Conservation (phyloP, 352 stramenopile genomes). For the Blastocystis hominis region DNA sequence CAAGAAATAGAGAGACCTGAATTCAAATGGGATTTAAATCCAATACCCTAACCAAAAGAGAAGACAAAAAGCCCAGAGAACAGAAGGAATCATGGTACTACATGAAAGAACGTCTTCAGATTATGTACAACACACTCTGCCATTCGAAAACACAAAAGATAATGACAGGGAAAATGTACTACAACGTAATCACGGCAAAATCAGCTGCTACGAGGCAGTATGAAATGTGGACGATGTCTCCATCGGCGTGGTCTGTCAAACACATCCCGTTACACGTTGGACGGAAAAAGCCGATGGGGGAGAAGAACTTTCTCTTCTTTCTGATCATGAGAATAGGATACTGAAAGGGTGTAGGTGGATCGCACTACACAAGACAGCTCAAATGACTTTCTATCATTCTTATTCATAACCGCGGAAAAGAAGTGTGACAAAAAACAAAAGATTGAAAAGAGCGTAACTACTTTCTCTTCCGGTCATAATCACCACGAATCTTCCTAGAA, state of each 20-base stretch:
- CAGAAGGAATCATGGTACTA: not conserved
- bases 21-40: not conserved
- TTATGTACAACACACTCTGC: not conserved
- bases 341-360: not conserved
- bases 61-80: not conserved
- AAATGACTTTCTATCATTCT: not conserved
- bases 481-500: not conserved
- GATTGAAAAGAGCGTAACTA: not conserved
- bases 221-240: not conserved
- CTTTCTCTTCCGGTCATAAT: conserved; percentile 8
- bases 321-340: not conserved
- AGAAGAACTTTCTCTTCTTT: conserved; percentile 23
- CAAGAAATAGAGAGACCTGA: not conserved
- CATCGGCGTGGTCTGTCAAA: not conserved
- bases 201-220: not conserved
- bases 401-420: not conserved
- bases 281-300: not conserved
- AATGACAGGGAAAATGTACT: conserved; percentile 17
- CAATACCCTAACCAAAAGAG: not conserved
- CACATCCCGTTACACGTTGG: not conserved
- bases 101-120: not conserved
- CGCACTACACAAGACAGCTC: not conserved
- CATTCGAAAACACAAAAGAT: not conserved
- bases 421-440: not conserved
- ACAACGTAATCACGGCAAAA: not conserved